Evolutionary conservation across 2,329 filamentous ascomycete species (phyloP).

Genomic region (Calonectria hawksworthii): DNA sequence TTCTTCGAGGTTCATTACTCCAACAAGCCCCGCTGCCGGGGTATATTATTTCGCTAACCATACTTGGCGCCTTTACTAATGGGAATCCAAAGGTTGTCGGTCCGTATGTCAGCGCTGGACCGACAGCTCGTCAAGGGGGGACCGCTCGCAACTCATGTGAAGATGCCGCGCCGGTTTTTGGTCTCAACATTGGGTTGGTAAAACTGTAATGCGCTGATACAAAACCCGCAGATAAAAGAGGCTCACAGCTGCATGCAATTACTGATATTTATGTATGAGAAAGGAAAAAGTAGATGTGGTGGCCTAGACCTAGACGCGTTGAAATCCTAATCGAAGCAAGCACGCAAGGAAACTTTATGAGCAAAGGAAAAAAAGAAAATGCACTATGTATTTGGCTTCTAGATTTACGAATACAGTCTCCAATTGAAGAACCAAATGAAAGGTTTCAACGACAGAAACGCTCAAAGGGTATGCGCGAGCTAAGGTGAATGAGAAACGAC

Average conservation of each 20-base stretch:
- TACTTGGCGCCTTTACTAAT: too few relatives aligned
- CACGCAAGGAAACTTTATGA: background rate
- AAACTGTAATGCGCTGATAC: background rate
- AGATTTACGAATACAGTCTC: background rate
- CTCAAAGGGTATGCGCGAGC: slow-evolving; percentile 6
- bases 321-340: background rate
- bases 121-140: background rate
- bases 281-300: background rate
- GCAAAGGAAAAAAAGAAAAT: background rate
- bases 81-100: background rate
- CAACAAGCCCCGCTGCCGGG: background rate
- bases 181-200: background rate
- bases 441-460: background rate
- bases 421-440: background rate
- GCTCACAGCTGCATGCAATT: background rate
- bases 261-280: background rate
- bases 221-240: background rate
- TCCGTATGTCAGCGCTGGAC: background rate
- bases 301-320: background rate
- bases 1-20: background rate
- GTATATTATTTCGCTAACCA: background rate
- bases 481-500: background rate
- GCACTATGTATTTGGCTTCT: background rate
- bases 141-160: too few relatives aligned
- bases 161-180: background rate